These are phyloP conservation scores for Castanea sativa DNA, from an alignment of 306 rosid species.

Conservation along the genomic window DNA sequence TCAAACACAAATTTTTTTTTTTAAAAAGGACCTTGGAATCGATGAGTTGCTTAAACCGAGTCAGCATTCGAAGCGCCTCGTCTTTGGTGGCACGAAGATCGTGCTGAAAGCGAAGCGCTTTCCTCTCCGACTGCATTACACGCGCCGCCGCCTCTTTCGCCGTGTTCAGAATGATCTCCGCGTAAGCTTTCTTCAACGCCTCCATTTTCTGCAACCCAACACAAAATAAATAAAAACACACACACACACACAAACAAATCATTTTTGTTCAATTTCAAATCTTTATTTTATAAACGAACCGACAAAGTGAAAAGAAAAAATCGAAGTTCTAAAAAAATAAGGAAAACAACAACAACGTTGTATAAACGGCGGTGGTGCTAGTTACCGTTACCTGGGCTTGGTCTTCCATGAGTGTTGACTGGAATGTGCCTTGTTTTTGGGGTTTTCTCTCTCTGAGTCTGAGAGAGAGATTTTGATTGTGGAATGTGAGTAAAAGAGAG, in stretches of 20 bases:
- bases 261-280: too few species aligned
- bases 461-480: too few species aligned
- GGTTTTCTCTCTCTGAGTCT: not conserved
- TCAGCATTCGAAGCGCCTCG: conserved; percentile 60
- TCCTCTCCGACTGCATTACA: conserved; percentile 61
- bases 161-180: conserved; percentile 72
- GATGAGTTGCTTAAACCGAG: conserved; percentile 56
- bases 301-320: not conserved
- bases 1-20: too few species aligned
- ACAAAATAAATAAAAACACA: not conserved
- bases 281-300: not conserved
- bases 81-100: conserved; percentile 50
- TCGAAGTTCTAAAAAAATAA: not conserved
- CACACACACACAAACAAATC: too few species aligned
- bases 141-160: conserved; percentile 78
- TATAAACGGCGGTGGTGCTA: not conserved
- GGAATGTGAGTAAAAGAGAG: too few species aligned
- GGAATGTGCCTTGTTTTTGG: not conserved
- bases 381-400: conserved; percentile 41
- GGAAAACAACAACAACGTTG: not conserved
- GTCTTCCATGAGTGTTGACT: conserved; percentile 28
- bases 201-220: conserved; percentile 46
- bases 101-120: conserved; percentile 39
- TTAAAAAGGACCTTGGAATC: conserved; percentile 56
- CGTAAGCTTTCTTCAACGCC: conserved; percentile 79